These are phyloP conservation scores for Corylus avellana DNA, from an alignment of 306 rosid genomes.

Conservation along the genomic window DNA sequence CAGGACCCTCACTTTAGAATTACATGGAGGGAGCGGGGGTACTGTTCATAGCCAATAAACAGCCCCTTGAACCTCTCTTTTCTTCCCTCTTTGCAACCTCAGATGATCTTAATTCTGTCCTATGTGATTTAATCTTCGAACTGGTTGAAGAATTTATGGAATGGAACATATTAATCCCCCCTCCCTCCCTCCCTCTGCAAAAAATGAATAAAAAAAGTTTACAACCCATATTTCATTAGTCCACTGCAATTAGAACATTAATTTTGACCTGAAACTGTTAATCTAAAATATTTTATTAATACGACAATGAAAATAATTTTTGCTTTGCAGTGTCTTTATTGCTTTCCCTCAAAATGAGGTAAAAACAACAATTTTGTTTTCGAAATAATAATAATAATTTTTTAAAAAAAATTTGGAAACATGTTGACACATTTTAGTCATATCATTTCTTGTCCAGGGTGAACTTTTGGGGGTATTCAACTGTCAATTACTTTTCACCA, in stretches of 20 bases:
- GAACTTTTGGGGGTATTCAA: conserved; percentile 98
- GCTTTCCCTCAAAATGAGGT: neutral
- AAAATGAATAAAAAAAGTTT: too few relatives aligned
- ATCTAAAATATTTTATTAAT: neutral
- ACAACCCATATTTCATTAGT: too few relatives aligned
- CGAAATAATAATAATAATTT: neutral
- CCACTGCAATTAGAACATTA: too few relatives aligned
- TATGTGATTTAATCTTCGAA: too few relatives aligned
- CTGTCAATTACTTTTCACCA: conserved; percentile 89
- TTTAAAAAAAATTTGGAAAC: neutral
- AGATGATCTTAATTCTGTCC: too few relatives aligned
- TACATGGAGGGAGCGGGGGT: too few relatives aligned
- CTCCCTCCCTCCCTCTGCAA: too few relatives aligned
- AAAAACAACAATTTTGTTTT: neutral
- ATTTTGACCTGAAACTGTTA: neutral
- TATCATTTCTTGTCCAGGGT: conserved; percentile 54
- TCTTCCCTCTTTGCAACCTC: too few relatives aligned
- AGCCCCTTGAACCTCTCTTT: too few relatives aligned
- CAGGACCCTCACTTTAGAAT: neutral
- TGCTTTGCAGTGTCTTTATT: neutral
- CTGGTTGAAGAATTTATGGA: too few relatives aligned
- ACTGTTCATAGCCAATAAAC: too few relatives aligned
- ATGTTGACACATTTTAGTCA: neutral
- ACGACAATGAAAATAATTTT: conserved; percentile 5
- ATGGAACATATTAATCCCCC: too few relatives aligned